A percentile compares a stretch with the other conserved stretches of the same genome.
phyloP scores from a whole-genome alignment of 345 rosid species.

The Brassica napus region Da-Ae NC_063439.1:28659001-28659500 shows the following conservation, averaged over 20 bases:
- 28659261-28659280: conserved; percentile 95
- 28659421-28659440: conserved; percentile 66
- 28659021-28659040: not conserved
- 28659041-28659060: too few relatives aligned
- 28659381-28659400: conserved; percentile 73
- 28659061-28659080: too few relatives aligned
- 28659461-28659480: conserved; percentile 39
- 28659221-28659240: conserved; percentile 75
- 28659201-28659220: conserved; percentile 62
- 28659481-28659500: conserved; percentile 38
- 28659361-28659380: conserved; percentile 66
- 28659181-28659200: too few relatives aligned
- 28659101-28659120: conserved; percentile 68
- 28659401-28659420: conserved; percentile 66
- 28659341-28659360: conserved; percentile 51
- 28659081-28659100: too few relatives aligned
- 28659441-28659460: conserved; percentile 58
- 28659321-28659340: not conserved
- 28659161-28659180: not conserved
- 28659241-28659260: conserved; percentile 84
- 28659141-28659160: too few relatives aligned
- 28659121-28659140: conserved; percentile 79
- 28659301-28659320: conserved; percentile 52
- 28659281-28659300: conserved; percentile 93
- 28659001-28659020: too few relatives aligned